These are phyloP conservation scores for Pseudocercospora pini-densiflorae DNA, from an alignment of 2,329 filamentous ascomycete species.

Conservation along the genomic window DNA sequence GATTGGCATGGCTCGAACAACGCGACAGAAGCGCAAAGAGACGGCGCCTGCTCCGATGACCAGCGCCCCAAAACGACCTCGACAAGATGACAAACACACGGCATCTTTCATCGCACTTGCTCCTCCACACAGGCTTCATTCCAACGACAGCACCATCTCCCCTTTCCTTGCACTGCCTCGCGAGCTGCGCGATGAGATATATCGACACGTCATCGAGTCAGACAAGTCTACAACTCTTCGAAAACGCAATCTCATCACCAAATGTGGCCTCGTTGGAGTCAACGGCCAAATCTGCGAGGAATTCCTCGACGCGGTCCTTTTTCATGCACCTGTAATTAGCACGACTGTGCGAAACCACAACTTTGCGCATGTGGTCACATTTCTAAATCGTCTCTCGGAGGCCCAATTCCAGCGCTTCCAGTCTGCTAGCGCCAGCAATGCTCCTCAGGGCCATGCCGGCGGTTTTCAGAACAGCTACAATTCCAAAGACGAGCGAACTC, in stretches of 20 bases:
- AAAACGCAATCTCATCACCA: slow-evolving; percentile 9
- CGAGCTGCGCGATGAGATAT: slow-evolving; percentile 46
- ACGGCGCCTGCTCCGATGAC: not conserved
- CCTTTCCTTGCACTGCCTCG: slow-evolving; percentile 42
- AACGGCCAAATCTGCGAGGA: slow-evolving; percentile 16
- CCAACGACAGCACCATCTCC: slow-evolving; percentile 17
- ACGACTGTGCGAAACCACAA: slow-evolving; percentile 13
- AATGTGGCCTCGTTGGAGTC: slow-evolving; percentile 11
- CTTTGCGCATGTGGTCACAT: slow-evolving; percentile 20
- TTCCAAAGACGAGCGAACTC: not conserved
- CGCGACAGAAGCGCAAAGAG: not conserved
- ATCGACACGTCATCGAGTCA: slow-evolving; percentile 26
- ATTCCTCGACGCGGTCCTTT: slow-evolving; percentile 16
- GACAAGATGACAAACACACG: not conserved
- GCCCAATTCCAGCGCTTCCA: slow-evolving; percentile 9
- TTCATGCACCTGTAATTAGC: slow-evolving; percentile 12
- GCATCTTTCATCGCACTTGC: not conserved
- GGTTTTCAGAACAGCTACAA: no score
- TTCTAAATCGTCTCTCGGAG: slow-evolving; percentile 18
- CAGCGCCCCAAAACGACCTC: not conserved
- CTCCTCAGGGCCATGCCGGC: not conserved
- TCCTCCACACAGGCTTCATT: not conserved
- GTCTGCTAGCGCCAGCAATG: no score
- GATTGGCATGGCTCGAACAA: not conserved
- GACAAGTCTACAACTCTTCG: not conserved